These are phyloP conservation scores for Populus deltoides DNA, from an alignment of 345 rosid species.

Conservation along the genomic window DNA sequence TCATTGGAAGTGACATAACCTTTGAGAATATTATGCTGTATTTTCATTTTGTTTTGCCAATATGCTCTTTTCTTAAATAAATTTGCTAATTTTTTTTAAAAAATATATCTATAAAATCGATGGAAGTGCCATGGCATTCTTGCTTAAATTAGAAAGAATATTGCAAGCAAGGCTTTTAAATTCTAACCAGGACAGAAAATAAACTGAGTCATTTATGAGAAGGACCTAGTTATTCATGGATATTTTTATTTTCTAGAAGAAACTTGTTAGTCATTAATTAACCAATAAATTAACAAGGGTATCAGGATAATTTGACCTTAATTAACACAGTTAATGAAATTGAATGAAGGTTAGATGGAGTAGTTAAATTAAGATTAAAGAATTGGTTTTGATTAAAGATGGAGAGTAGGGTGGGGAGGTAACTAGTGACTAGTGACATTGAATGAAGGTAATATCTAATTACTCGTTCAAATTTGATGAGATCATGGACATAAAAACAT, in stretches of 20 bases:
- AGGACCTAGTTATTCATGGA: not conserved
- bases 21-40: no score
- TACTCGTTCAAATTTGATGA: not conserved
- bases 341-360: not conserved
- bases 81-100: no score
- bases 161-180: not conserved
- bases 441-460: no score
- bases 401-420: no score
- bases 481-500: not conserved
- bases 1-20: no score
- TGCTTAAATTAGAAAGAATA: not conserved
- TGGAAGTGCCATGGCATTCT: not conserved
- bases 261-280: not conserved
- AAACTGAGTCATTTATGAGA: not conserved
- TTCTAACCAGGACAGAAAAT: not conserved
- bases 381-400: not conserved
- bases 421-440: no score
- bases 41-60: no score
- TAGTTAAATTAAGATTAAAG: no score
- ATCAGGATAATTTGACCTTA: not conserved
- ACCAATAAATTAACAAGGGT: not conserved
- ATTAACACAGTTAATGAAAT: not conserved
- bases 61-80: no score
- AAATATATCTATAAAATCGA: no score
- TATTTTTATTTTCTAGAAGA: not conserved